Base-by-base conservation (phyloP, 371 early-diverging fungal species). In the Pancytospora philotis region DNA sequence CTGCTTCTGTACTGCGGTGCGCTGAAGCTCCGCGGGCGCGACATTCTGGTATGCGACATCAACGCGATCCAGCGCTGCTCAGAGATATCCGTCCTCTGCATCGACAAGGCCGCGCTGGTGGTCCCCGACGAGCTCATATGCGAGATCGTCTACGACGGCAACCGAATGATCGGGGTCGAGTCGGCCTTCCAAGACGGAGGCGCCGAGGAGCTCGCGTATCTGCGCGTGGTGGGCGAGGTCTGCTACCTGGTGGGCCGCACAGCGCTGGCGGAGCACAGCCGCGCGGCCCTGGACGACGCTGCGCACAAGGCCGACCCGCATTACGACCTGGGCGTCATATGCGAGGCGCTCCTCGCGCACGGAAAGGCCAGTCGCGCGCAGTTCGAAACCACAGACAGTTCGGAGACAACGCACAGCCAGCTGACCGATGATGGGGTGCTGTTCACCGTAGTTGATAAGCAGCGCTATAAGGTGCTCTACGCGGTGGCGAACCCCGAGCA, bases 61-160 rank as follows among this genome's bases (percentile, higher is more conserved):
- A 87, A 88, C 66, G 92, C 90, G 68, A 91, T 93, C 19, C 92
- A 93, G 73, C 91, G 92, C 13, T 85, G 92, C 22, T 92, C 92
- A 45, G 89, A 90, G 0, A 90, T 93, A 51, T 92, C 93, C 19
- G 80, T 90, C 10, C 82, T 93, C 59, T 91, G 90, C 37, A 91
- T 91, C 0, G 92, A 92, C 76, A 93, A 93, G 81, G 91, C 92
- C 0, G 92, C 93, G 63, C 92, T 93, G 37, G 79, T 93, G 67
- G 91, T 92, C 25, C 85, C 89, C 58, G 93, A 91, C 80, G 89
- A 89, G 76, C 92, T 93, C 91, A 89, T 88, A 0, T 90, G 89
- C 0, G 86, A 89, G 66, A 86, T 86, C 76, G 69, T 91, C 31
- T 93, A 92, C 92, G 79, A 87, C 38, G 84, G 86, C 37, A 3